Percentiles rank a stretch among this genome's conserved stretches.
Conservation (phyloP, 257 asterid species). For the Solanum raphanifolium region DNA sequence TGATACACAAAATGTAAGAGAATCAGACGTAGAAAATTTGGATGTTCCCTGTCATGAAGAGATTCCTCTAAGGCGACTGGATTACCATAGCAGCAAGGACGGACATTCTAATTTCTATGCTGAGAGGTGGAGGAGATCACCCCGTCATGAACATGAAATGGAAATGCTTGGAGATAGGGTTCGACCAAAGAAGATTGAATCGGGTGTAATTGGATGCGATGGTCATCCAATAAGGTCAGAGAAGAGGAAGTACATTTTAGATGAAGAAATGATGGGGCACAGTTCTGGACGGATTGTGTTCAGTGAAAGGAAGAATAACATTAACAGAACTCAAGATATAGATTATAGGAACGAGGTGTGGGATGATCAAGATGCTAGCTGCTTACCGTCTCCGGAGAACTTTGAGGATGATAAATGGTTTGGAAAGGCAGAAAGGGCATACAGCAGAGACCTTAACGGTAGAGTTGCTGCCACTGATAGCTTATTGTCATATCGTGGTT, state of each 20-base stretch:
- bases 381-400: not conserved
- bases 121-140: slow-evolving; percentile 14
- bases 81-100: slow-evolving; percentile 5
- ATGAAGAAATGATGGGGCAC: slow-evolving; percentile 8
- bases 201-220: not conserved
- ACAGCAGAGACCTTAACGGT: not conserved
- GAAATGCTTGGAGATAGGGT: slow-evolving; percentile 3
- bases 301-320: not conserved
- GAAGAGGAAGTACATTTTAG: slow-evolving; percentile 10
- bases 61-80: not conserved
- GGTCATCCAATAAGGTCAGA: not conserved
- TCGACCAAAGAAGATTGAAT: not conserved
- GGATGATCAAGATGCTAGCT: slow-evolving; percentile 3
- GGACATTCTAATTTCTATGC: not conserved
- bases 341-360: slow-evolving; percentile 5
- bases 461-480: slow-evolving; percentile 9
- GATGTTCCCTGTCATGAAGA: not conserved
- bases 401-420: not conserved
- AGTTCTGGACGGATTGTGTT: not conserved
- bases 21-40: not conserved
- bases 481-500: not conserved
- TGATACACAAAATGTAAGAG: slow-evolving; percentile 1
- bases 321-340: slow-evolving; percentile 1
- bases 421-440: not conserved
- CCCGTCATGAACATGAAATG: not conserved